Percentiles rank a stretch among this genome's conserved stretches.
These are phyloP conservation scores for Emydomyces testavorans DNA, from an alignment of 2,329 filamentous ascomycete genomes.

Conservation along the genomic window DNA sequence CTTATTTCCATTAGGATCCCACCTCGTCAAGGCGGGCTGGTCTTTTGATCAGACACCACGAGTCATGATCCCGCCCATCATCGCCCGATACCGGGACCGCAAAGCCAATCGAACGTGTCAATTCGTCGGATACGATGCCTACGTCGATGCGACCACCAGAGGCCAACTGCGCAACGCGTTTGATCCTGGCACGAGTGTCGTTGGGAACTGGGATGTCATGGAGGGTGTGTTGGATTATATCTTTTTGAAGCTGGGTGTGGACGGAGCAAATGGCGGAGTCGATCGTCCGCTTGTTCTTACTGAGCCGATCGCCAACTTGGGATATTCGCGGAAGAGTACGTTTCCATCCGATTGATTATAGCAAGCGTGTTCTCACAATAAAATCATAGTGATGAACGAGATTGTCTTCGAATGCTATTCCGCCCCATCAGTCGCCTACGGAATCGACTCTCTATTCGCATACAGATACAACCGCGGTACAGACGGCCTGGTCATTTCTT, in stretches of 20 bases:
- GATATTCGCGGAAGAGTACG: conserved; percentile 78
- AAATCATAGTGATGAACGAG: conserved; percentile 72
- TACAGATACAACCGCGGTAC: conserved; percentile 83
- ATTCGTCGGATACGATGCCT: conserved; percentile 86
- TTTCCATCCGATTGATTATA: conserved; percentile 14
- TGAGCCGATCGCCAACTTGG: conserved; percentile 81
- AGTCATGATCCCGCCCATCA: conserved; percentile 72
- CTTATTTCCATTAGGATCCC: conserved; percentile 53
- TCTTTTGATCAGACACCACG: conserved; percentile 79
- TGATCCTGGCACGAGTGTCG: conserved; percentile 77
- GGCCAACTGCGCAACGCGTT: conserved; percentile 86
- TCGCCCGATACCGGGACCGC: conserved; percentile 89
- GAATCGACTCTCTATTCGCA: conserved; percentile 92
- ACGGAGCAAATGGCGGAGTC: conserved; percentile 56
- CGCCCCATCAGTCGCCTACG: conserved; percentile 80
- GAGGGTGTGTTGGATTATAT: conserved; percentile 89
- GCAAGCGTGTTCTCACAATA: not conserved
- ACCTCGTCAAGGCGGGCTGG: conserved; percentile 83
- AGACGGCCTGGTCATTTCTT: conserved; percentile 80
- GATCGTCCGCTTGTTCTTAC: conserved; percentile 90
- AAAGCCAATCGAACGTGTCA: conserved; percentile 86
- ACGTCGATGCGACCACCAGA: conserved; percentile 82
- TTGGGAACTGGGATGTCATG: conserved; percentile 97
- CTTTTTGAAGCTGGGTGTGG: conserved; percentile 86
- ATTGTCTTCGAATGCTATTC: conserved; percentile 94